These are phyloP conservation scores for Rhynchosporium secalis DNA, from an alignment of 2,329 filamentous ascomycete genomes.

Conservation along the genomic window DNA sequence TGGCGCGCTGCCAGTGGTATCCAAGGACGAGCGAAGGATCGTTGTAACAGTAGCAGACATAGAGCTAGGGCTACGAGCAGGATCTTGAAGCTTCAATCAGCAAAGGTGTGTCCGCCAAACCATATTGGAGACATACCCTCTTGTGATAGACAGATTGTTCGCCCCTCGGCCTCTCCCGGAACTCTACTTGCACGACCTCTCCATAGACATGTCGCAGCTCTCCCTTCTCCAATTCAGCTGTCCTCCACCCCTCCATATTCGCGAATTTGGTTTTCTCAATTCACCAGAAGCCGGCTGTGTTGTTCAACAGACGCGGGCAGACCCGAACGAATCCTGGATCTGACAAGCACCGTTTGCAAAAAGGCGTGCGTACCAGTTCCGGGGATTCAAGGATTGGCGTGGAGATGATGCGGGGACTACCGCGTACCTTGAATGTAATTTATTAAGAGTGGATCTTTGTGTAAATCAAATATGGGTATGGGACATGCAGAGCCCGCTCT, in stretches of 20 bases:
- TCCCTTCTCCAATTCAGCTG: conserved; percentile 28
- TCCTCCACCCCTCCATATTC: conserved; percentile 16
- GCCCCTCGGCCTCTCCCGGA: background rate
- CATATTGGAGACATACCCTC: conserved; percentile 22
- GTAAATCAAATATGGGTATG: background rate
- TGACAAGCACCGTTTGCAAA: conserved; percentile 5
- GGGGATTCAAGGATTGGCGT: conserved; percentile 10
- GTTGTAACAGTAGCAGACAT: conserved; percentile 27
- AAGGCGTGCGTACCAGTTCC: background rate
- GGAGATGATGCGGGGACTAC: conserved; percentile 1
- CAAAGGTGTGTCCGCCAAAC: background rate
- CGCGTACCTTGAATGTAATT: too few relatives aligned
- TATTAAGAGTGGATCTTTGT: conserved; percentile 6
- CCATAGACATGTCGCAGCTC: conserved; percentile 5
- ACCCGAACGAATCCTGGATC: conserved; percentile 12
- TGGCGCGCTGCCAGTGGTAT: conserved; percentile 15
- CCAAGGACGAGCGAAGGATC: conserved; percentile 18
- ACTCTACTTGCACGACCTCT: conserved; percentile 7
- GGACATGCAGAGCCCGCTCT: conserved; percentile 31
- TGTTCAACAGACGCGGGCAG: conserved; percentile 3
- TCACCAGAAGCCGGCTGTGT: conserved; percentile 7
- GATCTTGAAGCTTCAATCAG: conserved; percentile 21
- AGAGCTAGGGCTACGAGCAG: conserved; percentile 21
- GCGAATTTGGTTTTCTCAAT: conserved; percentile 20
- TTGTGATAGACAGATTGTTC: conserved; percentile 18